Evolutionary conservation across 768 basidiomycete species (phyloP).

Genomic region (Rubroboletus satanas): DNA sequence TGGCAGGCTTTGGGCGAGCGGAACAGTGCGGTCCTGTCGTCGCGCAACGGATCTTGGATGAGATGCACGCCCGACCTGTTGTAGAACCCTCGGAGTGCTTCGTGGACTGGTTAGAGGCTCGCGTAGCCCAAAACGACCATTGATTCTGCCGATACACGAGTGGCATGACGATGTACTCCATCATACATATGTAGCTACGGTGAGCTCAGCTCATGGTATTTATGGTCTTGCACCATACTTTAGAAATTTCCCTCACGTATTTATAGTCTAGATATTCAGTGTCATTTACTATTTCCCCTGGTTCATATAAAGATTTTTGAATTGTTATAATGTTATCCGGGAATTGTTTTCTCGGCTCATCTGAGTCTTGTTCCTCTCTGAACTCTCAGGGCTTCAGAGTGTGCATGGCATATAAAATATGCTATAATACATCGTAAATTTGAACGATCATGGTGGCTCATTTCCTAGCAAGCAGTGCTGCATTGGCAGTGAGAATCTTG

Average conservation of each 20-base stretch:
- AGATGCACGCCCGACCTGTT: slow-evolving; percentile 36
- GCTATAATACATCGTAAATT: not conserved
- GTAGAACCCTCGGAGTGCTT: slow-evolving; percentile 31
- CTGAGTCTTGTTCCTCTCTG: not conserved
- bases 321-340: not conserved
- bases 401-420: not conserved
- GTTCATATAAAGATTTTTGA: not conserved
- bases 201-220: not conserved
- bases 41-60: slow-evolving; percentile 53
- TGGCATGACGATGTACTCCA: not conserved
- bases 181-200: not conserved
- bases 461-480: slow-evolving; percentile 14
- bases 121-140: slow-evolving; percentile 10
- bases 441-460: not conserved
- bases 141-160: slow-evolving; percentile 12
- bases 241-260: not conserved
- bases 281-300: not conserved
- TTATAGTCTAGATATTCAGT: not conserved
- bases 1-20: slow-evolving; percentile 73
- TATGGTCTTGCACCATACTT: not conserved
- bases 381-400: not conserved
- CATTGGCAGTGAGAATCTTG: slow-evolving; percentile 44
- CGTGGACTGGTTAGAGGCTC: slow-evolving; percentile 45
- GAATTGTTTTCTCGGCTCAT: not conserved
- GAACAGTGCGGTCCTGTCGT: slow-evolving; percentile 66